phyloP scores from a whole-genome alignment of 345 rosid species.

The Jatropha curcas region DNA sequence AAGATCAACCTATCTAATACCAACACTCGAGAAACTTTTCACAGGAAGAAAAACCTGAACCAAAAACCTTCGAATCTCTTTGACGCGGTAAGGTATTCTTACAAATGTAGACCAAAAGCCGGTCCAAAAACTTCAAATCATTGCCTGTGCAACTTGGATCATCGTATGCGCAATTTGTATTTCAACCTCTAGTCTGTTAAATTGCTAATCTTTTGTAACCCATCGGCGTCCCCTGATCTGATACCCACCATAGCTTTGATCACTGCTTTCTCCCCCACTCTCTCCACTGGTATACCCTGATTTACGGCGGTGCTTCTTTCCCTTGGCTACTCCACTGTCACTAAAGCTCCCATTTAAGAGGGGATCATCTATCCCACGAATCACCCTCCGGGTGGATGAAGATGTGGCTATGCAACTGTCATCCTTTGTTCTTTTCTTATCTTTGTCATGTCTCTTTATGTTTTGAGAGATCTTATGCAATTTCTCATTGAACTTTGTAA shows the following conservation, averaged over 20 bases:
- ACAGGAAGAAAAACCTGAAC: conserved; percentile 12
- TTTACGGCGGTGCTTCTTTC: conserved; percentile 68
- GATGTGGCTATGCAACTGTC: conserved; percentile 69
- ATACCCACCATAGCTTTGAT: conserved; percentile 71
- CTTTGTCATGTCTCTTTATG: conserved; percentile 83
- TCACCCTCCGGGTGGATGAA: conserved; percentile 64
- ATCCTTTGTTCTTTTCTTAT: conserved; percentile 74
- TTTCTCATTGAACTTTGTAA: conserved; percentile 85
- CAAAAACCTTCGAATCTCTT: conserved; percentile 9
- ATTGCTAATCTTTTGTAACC: conserved; percentile 63
- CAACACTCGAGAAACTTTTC: neutral
- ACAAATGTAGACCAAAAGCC: conserved; percentile 12
- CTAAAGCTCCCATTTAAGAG: conserved; percentile 86
- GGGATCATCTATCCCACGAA: conserved; percentile 94
- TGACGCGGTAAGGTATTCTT: conserved; percentile 2
- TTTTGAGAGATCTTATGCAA: conserved; percentile 82
- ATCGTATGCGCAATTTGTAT: neutral
- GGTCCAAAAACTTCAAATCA: neutral
- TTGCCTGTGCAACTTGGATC: neutral
- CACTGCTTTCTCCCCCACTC: conserved; percentile 97
- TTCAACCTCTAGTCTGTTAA: neutral
- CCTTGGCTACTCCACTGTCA: conserved; percentile 66
- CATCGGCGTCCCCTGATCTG: conserved; percentile 77
- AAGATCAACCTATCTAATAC: neutral
- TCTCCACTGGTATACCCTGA: conserved; percentile 77